Evolutionary conservation across 2,329 filamentous ascomycete species (phyloP), one percentile per base, ranked within the genome.

Genomic region (Aureobasidium lini): DNA sequence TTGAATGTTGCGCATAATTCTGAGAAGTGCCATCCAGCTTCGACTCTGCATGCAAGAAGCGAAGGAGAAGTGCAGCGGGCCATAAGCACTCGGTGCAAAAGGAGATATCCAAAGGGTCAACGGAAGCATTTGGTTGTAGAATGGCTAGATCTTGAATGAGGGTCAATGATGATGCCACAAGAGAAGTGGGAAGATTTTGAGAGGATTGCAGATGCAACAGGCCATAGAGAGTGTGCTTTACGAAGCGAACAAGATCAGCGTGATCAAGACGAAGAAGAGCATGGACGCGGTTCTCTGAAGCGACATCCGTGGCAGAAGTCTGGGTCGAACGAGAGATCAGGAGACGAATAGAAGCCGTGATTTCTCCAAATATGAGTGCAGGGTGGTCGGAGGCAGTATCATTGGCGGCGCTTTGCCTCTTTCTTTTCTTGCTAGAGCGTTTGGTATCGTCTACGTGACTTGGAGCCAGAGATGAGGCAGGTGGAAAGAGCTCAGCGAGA

Each of bases 71-170:
- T 7, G 63, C 59, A 10, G 61, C 64, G 29, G 66, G 63, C 2
- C 66, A 62, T 15, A 71, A 54, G 56, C 66, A 69, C 10, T 63
- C 37, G 15, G 57, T 59, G 15, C 65, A 65, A 59, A 72, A 72
- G 13, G 50, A 37, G 9, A 53, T 46, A 18, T 59, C 48, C 13
- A 28, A 28, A 23, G 48, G 31, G n/a, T 59, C 57, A 1, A 50
- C 16, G 15, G 48, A 28, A 37, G 47, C 46, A 15, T 48, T 37
- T 2, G 46, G 39, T 23, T 59, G 57, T 8, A 59, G 40, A 18
- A 50, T 40, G 9, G 46, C 31, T 10, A 59, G 34, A 13, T 59
- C 57, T 39, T 52, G 46, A n/a, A 59, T 23, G 8, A 59, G 57
- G n/a, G 18, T 10, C 46, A 59, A 34, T 9, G 47, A 44, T 13